Evolutionary conservation across 2,329 filamentous ascomycete species (phyloP), one percentile per base, ranked within the genome.

Genomic region (Fusarium continuum): DNA sequence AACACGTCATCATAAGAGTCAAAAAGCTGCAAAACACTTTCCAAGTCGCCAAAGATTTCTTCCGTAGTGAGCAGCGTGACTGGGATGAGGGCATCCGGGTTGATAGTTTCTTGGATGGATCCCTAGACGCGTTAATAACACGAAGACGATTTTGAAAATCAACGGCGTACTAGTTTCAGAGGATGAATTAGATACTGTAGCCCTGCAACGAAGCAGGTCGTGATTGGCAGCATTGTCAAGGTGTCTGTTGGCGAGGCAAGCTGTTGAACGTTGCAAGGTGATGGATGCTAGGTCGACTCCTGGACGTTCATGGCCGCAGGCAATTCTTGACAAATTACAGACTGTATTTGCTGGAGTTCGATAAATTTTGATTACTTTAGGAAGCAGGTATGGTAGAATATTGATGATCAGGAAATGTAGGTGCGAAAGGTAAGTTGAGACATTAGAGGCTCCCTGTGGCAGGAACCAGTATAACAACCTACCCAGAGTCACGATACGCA

Each of bases 111-210:
- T 53, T 78, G 69, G n/a, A 79, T 78, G 17, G 73, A 72, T 46
- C 77, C 78, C 77, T 79, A 20, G 7, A 19, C 13, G 25, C 19
- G 57, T 56, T 10, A 59, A 40, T 14, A 36, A 19, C 20, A 31
- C n/a, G 4, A n/a, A n/a, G 5, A 6, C 36, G n/a, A 2, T 4
- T 13, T 19, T 26, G 3, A 13, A 4, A 8, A 25, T 1, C 8
- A 3, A 19, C 11, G n/a, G 34, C 41, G 6, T 72, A 77, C 77
- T 53, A 79, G 55, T 32, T 76, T 75, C 22, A 74, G 65, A 8
- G 77, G 77, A 49, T 79, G 77, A 8, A 79, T 67, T n/a, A 79
- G 72, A 54, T 79, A 79, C 29, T 77, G 73, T 6, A 75, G 67
- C 10, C 76, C 75, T 6, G 76, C 76, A 17, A 79, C 70, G 14